Evolutionary conservation across 495 filamentous ascomycete genomes (phyloP).

Genomic region (Oleoguttula mirabilis): DNA sequence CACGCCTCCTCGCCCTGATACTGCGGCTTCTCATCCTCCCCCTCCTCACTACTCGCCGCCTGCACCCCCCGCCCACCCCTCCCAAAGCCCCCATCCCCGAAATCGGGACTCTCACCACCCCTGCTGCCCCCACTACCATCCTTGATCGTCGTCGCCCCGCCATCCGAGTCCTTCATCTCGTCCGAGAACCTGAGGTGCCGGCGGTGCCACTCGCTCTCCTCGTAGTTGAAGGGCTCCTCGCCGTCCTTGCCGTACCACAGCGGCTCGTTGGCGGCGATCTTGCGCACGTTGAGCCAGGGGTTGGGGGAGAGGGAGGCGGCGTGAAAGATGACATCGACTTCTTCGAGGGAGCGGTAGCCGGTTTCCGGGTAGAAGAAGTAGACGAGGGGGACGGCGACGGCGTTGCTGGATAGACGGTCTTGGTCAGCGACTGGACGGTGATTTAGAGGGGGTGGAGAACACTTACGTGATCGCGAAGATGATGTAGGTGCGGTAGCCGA

Average conservation of each 20-base stretch:
- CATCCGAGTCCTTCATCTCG: constrained; percentile 11
- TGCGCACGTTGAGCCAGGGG: constrained; percentile 45
- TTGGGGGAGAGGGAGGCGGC: constrained; percentile 37
- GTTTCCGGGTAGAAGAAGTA: constrained; percentile 74
- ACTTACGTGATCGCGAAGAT: constrained; percentile 62
- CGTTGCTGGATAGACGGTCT: constrained; percentile 48
- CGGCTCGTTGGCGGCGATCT: constrained; percentile 48
- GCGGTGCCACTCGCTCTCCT: constrained; percentile 26
- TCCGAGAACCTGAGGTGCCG: constrained; percentile 12
- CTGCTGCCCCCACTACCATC: constrained; percentile 3
- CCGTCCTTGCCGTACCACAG: constrained; percentile 60
- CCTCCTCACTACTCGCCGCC: neutral
- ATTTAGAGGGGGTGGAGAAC: neutral
- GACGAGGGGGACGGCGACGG: constrained; percentile 53
- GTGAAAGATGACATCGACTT: constrained; percentile 65
- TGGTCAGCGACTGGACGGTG: neutral
- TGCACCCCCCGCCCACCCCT: neutral
- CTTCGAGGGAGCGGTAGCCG: constrained; percentile 58
- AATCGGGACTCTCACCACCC: constrained; percentile 8
- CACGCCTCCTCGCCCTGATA: constrained; percentile 7
- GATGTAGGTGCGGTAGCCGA: constrained; percentile 60
- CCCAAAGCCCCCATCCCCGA: neutral
- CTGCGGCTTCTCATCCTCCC: neutral
- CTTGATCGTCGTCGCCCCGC: neutral
- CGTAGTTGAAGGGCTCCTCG: constrained; percentile 51